A percentile compares a stretch with the other conserved stretches of the same genome.
Evolutionary conservation across 257 asterid genomes (phyloP).

Genomic region (Scutellaria galericulata): DNA sequence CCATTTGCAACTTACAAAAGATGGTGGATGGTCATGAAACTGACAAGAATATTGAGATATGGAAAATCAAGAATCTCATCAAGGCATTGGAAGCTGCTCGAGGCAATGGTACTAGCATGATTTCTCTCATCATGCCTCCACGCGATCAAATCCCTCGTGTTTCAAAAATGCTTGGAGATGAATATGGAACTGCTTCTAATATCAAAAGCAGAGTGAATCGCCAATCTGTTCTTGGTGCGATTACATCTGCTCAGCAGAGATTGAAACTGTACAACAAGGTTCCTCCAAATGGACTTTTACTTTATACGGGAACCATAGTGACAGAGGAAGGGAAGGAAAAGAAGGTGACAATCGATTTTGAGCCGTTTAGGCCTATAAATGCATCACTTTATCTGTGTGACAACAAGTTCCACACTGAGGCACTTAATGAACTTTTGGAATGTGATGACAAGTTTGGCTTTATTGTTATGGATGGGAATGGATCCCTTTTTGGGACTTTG

Average conservation of each 20-base stretch:
- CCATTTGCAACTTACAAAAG: neutral
- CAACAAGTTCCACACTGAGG: conserved; percentile 11
- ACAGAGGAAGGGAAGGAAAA: conserved; percentile 55
- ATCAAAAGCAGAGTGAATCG: conserved; percentile 52
- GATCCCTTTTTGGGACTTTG: conserved; percentile 51
- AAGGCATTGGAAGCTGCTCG: conserved; percentile 52
- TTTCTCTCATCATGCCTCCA: conserved; percentile 55
- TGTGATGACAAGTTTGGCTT: conserved; percentile 32
- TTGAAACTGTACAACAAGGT: conserved; percentile 49
- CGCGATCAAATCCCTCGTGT: conserved; percentile 52
- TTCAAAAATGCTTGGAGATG: conserved; percentile 56
- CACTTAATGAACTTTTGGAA: conserved; percentile 6
- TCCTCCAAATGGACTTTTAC: conserved; percentile 52
- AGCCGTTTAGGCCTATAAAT: conserved; percentile 7
- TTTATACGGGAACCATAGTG: conserved; percentile 51
- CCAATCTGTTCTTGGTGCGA: conserved; percentile 55
- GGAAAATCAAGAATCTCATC: conserved; percentile 53
- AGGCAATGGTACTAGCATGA: conserved; percentile 57
- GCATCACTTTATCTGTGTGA: neutral
- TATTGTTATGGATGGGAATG: conserved; percentile 54
- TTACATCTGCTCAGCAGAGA: conserved; percentile 53
- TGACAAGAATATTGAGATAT: conserved; percentile 31
- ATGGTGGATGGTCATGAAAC: conserved; percentile 42
- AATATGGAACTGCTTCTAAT: conserved; percentile 52
- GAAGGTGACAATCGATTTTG: conserved; percentile 51